Base-by-base conservation (phyloP, 768 basidiomycete genomes). In the Phaffia tasmanica region DNA sequence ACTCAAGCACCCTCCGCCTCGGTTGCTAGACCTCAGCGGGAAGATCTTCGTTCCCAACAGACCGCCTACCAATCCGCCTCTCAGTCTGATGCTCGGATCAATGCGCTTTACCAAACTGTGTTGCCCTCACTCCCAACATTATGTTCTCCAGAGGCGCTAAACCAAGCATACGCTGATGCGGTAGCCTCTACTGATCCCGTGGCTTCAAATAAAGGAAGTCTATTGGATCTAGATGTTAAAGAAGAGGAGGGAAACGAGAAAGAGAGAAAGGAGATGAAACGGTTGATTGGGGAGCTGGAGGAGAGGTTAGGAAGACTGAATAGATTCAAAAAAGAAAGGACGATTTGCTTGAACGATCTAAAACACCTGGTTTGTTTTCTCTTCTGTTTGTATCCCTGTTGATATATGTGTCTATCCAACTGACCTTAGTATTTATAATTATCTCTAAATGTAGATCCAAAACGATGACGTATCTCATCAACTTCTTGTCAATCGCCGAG, bases 391-490 rank as follows among this genome's bases (percentile, higher is more conserved):
- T 18, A 1, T 23, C 19, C 27, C n/a, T 14, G 32, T 57, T n/a
- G n/a, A 29, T 19, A n/a, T 23, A n/a, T 19, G 7, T 32, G 27
- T 32, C 16, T 16, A 57, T 29, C 56, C 15, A 7, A 19, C 56
- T 53, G 18, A 50, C 63, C 19, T 25, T 46, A n/a, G n/a, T 62
- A n/a, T 57, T 2, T 71, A 32, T 8, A 32, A 59, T 48, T 16
- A 58, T 11, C 19, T 32, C 19, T 27, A 11, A 42, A 11, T 42
- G 1, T 70, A 98, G 92, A 82, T 95, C 57, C 95, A 97, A 84
- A 80, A 81, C 30, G 95, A 99, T 77, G 95, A 99, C 70, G 94
- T 98, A 30, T 99, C 94, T 0, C 90, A 94, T 74, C 81, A 95
- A 1, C 83, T 98, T 0, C 82, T 99, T 4, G 82, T 97, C 58